Base-by-base conservation (phyloP, 164 flowering plant genomes). In the Vitis rotundifolia region DNA sequence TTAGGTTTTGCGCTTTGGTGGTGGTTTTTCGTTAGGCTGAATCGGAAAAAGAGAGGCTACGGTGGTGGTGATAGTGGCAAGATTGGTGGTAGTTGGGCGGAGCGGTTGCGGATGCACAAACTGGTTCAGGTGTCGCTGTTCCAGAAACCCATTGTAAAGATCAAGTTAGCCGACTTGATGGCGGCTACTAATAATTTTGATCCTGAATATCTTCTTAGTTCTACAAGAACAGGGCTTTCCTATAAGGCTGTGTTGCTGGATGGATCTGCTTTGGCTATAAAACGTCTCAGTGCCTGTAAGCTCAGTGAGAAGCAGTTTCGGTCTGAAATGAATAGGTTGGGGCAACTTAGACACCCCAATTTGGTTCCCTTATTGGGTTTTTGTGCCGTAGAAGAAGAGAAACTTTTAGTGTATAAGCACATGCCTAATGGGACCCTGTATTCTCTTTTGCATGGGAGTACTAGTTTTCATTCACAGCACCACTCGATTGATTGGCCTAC, bases 261-360 rank as follows among this genome's bases (percentile, higher is more conserved):
- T 76, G 95, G 91, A 3, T 90, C 92, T 3, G 90, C 80, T 0
- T 74, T 90, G 14, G 90, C 85, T 9, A 71, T 90, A 47, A 90
- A 90, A 73, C 68, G 95, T 71, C 73, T 88, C 13, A 79, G 68
- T 22, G 52, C 65, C 62, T 80, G 86, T 65, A 75, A 76, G 73
- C 76, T 85, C 29, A 73, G 78, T n/a, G 92, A 88, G 71, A 87
- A 83, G 73, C 87, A 87, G 48, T 90, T 90, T 77, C 62, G 88
- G 61, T 60, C 81, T 47, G 95, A 90, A 77, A 84, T 88, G 87
- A 81, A 79, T 55, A 73, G 84, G 58, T 76, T 90, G 52, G 92
- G 95, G 47, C 85, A 83, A 70, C 79, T 86, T 9, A 85, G 92
- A 73, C 94, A 90, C 63, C 94, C 91, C 10, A 90, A 90, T 78